Conservation (phyloP, 2,329 filamentous ascomycete genomes). For the Cercospora sp. region DNA sequence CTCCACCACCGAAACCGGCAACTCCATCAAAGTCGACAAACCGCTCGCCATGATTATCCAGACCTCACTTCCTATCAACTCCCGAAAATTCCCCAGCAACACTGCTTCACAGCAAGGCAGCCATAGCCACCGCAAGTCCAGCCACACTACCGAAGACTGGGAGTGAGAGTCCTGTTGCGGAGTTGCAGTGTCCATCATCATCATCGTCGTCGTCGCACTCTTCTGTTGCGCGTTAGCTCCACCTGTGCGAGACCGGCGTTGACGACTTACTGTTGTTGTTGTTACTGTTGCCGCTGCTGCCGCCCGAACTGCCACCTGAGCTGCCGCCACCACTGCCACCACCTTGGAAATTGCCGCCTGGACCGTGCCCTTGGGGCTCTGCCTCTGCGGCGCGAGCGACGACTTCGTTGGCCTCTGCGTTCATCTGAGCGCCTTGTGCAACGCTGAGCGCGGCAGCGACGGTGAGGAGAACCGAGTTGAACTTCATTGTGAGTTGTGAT, state of each 20-base stretch:
- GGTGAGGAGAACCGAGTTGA: conserved; percentile 13
- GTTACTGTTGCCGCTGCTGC: neutral
- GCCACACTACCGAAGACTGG: conserved; percentile 13
- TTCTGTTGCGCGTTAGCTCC: neutral
- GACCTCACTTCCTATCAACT: neutral
- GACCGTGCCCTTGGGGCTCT: neutral
- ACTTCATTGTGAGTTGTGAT: conserved; percentile 14
- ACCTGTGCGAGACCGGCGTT: neutral
- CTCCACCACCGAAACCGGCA: neutral
- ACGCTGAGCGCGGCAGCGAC: conserved; percentile 14
- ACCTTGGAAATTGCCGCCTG: neutral
- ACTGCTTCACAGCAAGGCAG: conserved; percentile 11
- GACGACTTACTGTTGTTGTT: neutral
- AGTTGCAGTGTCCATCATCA: conserved; percentile 9
- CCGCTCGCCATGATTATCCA: neutral
- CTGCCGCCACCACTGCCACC: neutral
- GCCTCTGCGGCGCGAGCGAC: conserved; percentile 6
- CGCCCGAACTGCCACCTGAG: neutral
- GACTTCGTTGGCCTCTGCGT: conserved; percentile 8
- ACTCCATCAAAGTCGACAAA: neutral
- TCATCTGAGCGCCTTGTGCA: conserved; percentile 13
- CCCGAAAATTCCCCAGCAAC: neutral
- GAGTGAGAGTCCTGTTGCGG: conserved; percentile 3
- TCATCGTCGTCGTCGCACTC: conserved; percentile 8
- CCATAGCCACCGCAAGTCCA: conserved; percentile 14